phyloP scores from a whole-genome alignment of 2,329 filamentous ascomycete genomes.

The Achaetomium macrosporum region DNA sequence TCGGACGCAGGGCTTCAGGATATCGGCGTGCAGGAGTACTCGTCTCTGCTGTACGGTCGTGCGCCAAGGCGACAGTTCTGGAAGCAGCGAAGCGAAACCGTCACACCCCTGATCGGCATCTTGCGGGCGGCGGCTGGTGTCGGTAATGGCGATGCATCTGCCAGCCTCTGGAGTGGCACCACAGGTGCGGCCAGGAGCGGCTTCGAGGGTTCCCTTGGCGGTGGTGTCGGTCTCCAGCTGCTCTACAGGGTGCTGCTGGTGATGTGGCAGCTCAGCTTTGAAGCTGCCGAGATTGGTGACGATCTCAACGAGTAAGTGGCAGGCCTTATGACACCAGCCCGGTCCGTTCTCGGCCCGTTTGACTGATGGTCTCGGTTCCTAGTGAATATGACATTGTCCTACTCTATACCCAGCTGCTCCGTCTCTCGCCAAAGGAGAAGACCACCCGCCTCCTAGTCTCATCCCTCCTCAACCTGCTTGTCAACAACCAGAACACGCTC shows the following conservation, averaged over 20 bases:
- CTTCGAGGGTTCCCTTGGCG: constrained; percentile 59
- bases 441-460: constrained; percentile 87
- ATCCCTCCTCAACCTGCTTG: constrained; percentile 81
- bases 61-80: constrained; percentile 79
- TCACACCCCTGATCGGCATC: constrained; percentile 76
- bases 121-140: constrained; percentile 72
- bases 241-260: constrained; percentile 92
- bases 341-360: neutral
- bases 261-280: constrained; percentile 95
- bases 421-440: constrained; percentile 94
- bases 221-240: constrained; percentile 84
- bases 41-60: constrained; percentile 69
- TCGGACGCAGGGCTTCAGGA: constrained; percentile 88
- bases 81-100: constrained; percentile 80
- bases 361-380: neutral
- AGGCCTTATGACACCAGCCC: neutral
- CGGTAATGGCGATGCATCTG: constrained; percentile 56
- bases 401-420: constrained; percentile 86
- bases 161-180: constrained; percentile 56
- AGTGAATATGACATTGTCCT: constrained; percentile 91
- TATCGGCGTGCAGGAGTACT: constrained; percentile 90
- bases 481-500: constrained; percentile 61
- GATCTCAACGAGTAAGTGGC: constrained; percentile 77
- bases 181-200: constrained; percentile 48
- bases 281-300: constrained; percentile 64